These are phyloP conservation scores for Durio zibethinus DNA, from an alignment of 345 rosid genomes.

Conservation along the genomic window DNA sequence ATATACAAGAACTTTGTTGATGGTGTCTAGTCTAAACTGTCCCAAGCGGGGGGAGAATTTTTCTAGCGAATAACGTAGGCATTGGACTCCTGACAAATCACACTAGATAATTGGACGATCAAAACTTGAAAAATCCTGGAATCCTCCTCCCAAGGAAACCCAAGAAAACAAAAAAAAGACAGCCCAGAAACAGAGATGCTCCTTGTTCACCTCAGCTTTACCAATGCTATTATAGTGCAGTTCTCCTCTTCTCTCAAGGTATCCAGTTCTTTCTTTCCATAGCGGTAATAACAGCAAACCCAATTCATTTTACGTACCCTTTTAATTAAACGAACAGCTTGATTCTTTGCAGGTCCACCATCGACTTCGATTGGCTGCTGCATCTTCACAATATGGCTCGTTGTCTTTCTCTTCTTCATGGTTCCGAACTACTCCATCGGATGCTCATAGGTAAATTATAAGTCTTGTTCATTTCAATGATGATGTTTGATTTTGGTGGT, in stretches of 20 bases:
- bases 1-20: too few relatives aligned
- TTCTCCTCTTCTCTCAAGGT: conserved; percentile 11
- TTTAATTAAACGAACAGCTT: not conserved
- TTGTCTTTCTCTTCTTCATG: not conserved
- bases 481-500: not conserved
- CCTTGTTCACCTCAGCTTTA: not conserved
- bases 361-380: conserved; percentile 2
- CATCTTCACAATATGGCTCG: not conserved
- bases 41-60: too few relatives aligned
- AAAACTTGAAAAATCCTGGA: too few relatives aligned
- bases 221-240: not conserved
- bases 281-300: not conserved
- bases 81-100: too few relatives aligned
- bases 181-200: not conserved
- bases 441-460: conserved; percentile 4
- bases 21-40: too few relatives aligned
- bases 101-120: too few relatives aligned
- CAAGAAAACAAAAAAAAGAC: not conserved
- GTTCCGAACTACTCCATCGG: conserved; percentile 9
- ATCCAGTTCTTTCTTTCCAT: not conserved
- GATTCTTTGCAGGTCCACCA: conserved; percentile 11
- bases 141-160: not conserved
- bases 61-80: too few relatives aligned
- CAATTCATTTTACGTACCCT: not conserved
- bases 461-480: not conserved